Conservation (phyloP, 306 rosid species). For the Quillaja saponaria region DNA sequence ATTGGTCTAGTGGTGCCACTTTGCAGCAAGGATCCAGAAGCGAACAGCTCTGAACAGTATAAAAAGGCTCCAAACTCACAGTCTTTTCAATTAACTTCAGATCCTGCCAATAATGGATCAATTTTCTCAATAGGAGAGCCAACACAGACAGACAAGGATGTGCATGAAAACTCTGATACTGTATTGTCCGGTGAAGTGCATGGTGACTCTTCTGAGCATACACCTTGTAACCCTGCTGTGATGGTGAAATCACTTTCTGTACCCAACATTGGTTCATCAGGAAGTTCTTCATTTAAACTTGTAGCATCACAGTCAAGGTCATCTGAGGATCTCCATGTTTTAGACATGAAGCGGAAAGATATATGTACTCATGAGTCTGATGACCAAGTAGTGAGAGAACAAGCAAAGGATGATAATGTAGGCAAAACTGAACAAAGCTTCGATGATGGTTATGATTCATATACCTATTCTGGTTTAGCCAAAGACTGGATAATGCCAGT, state of each 20-base stretch:
- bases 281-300: constrained; percentile 27
- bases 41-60: constrained; percentile 36
- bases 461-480: constrained; percentile 38
- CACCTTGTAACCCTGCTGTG: constrained; percentile 26
- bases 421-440: constrained; percentile 44
- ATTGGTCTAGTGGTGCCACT: constrained; percentile 28
- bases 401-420: constrained; percentile 34
- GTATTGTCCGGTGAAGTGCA: constrained; percentile 43
- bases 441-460: constrained; percentile 60
- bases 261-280: constrained; percentile 53
- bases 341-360: constrained; percentile 45
- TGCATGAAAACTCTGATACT: constrained; percentile 45
- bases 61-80: constrained; percentile 28
- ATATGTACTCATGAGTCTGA: constrained; percentile 36
- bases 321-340: constrained; percentile 54
- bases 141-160: constrained; percentile 51
- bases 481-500: constrained; percentile 77
- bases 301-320: constrained; percentile 58
- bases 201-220: constrained; percentile 41
- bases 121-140: constrained; percentile 54
- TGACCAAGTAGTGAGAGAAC: constrained; percentile 42
- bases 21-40: constrained; percentile 36
- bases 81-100: constrained; percentile 35
- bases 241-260: constrained; percentile 60
- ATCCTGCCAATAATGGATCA: constrained; percentile 39